Base-by-base conservation (phyloP, 495 filamentous ascomycete species). In the Halenospora varia region DNA sequence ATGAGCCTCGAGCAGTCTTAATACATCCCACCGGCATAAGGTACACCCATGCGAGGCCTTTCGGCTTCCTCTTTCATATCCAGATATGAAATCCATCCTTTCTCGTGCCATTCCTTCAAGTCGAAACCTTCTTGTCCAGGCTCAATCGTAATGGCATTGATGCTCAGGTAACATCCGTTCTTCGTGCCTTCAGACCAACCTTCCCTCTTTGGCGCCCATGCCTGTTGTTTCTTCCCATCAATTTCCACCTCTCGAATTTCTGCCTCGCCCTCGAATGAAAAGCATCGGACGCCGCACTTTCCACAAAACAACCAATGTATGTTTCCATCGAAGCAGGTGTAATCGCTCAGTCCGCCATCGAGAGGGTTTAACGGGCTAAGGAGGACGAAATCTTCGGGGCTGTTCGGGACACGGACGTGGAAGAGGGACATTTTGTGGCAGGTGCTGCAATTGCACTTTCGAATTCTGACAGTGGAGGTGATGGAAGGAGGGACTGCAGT, bases 371-470 rank as follows among this genome's bases (percentile, higher is more conserved):
- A 53, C 4, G 70, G 70, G 10, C 53, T 56, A 29, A 72, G 62
- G 19, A 72, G 62, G 44, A 64, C 18, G 60, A 72, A 72, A 52
- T 71, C 70, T 19, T 65, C 57, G 4, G 64, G 65, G 3, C 64
- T 42, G 42, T 62, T 56, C 15, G 55, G 50, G 13, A 61, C 56
- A 26, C 68, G 66, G 20, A 70, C 53, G 60, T 72, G 70, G 48
- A 72, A 62, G 45, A 71, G 52, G 0, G 59, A 60, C 46, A 63
- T 55, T 54, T 72, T 72, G 42, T 67, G 60, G 61, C 70, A 72
- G 19, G 66, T 64, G 10, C 47, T 63, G 61, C 70, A 72, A 55
- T 71, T 72, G 60, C 70, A 72, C n/a, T 45, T 45, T 15, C 42
- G 42, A 17, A 45, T 45, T 6, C 42, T 6, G 42, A 35, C 60